These are phyloP conservation scores for Moesziomyces antarcticus DNA, from an alignment of 1,284 basidiomycete species.

Conservation along the genomic window DNA sequence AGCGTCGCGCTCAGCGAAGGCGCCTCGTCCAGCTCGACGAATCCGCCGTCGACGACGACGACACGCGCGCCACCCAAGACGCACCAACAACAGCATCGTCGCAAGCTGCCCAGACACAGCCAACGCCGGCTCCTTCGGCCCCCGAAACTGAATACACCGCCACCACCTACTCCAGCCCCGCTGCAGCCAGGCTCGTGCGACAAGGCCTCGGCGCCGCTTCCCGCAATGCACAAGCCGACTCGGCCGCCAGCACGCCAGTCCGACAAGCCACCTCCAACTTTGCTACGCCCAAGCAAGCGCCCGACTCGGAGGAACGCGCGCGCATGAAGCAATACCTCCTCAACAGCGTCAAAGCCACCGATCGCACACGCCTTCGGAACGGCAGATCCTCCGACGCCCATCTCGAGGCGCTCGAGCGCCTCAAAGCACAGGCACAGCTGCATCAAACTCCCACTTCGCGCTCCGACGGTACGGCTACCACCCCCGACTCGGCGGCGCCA, in stretches of 20 bases:
- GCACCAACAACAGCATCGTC: background rate
- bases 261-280: conserved; percentile 22
- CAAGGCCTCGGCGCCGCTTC: conserved; percentile 16
- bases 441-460: conserved; percentile 25
- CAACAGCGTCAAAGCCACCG: conserved; percentile 49
- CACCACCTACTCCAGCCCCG: conserved; percentile 47
- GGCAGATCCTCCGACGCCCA: conserved; percentile 38
- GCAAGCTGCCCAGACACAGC: conserved; percentile 10
- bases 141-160: conserved; percentile 34
- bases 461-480: conserved; percentile 25
- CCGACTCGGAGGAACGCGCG: conserved; percentile 29
- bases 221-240: background rate
- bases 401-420: conserved; percentile 33
- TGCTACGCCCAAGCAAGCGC: conserved; percentile 28
- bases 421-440: conserved; percentile 42
- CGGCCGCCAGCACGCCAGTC: conserved; percentile 25
- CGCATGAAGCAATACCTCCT: conserved; percentile 53
- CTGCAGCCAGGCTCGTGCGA: conserved; percentile 42
- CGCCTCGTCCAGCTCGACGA: conserved; percentile 36
- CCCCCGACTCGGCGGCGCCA: conserved; percentile 14
- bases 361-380: conserved; percentile 12
- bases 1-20: conserved; percentile 31
- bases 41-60: conserved; percentile 36
- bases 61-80: conserved; percentile 7
- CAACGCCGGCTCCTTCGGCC: conserved; percentile 11